A percentile compares a stretch with the other conserved stretches of the same genome.
These are phyloP conservation scores for Cymbomonas tetramitiformis DNA, from an alignment of 139 green algal species.

Conservation along the genomic window DNA sequence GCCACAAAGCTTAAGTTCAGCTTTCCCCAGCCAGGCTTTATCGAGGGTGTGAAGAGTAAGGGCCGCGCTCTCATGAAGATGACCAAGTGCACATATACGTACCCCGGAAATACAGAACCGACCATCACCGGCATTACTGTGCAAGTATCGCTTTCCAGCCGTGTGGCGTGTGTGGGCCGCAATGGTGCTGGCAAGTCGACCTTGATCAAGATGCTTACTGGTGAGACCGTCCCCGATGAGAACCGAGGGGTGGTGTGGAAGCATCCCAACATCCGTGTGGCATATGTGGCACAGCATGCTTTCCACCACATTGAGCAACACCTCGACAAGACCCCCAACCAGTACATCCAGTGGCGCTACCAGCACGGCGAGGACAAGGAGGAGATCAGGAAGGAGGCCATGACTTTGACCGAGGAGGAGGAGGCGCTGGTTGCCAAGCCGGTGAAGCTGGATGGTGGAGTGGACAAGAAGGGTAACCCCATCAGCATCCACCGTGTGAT, in stretches of 20 bases:
- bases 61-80: slow-evolving; percentile 35
- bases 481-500: slow-evolving; percentile 38
- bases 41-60: slow-evolving; percentile 55
- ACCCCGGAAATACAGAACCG: slow-evolving; percentile 33
- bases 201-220: slow-evolving; percentile 49
- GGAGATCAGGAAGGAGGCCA: slow-evolving; percentile 39
- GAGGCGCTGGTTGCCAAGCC: slow-evolving; percentile 12
- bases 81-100: slow-evolving; percentile 36
- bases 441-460: slow-evolving; percentile 10
- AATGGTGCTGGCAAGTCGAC: slow-evolving; percentile 62
- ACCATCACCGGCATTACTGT: slow-evolving; percentile 40
- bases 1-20: slow-evolving; percentile 34
- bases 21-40: slow-evolving; percentile 45
- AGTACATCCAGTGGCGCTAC: slow-evolving; percentile 61
- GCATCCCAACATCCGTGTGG: slow-evolving; percentile 47
- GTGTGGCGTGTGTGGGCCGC: slow-evolving; percentile 35
- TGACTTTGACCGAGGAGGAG: slow-evolving; percentile 38
- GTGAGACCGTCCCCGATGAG: slow-evolving; percentile 32
- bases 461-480: slow-evolving; percentile 23
- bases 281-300: slow-evolving; percentile 53
- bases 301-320: slow-evolving; percentile 61
- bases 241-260: slow-evolving; percentile 48
- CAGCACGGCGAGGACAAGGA: slow-evolving; percentile 51
- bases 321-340: slow-evolving; percentile 41
- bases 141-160: slow-evolving; percentile 31